Percentiles rank a stretch among this genome's conserved stretches.
Evolutionary conservation across 345 rosid genomes (phyloP).

Genomic region (Ceriops zippeliana): DNA sequence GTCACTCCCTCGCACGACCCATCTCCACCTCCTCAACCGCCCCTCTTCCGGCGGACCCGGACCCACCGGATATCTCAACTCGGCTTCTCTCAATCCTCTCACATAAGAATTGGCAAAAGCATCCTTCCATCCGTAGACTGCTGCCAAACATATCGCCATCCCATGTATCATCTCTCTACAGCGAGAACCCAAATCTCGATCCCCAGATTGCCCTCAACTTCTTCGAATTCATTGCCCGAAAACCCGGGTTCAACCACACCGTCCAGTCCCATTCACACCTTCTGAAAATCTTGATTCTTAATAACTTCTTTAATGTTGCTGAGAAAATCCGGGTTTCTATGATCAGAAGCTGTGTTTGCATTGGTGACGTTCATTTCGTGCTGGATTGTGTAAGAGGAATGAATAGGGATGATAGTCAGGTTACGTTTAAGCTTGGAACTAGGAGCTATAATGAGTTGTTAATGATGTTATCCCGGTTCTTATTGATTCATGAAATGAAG

Average conservation of each 20-base stretch:
- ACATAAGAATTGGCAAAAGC: constrained; percentile 54
- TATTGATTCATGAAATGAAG: constrained; percentile 63
- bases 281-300: constrained; percentile 38
- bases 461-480: constrained; percentile 49
- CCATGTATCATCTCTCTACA: constrained; percentile 44
- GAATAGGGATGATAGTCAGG: constrained; percentile 34
- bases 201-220: constrained; percentile 53
- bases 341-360: constrained; percentile 46
- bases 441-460: constrained; percentile 55
- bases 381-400: constrained; percentile 40
- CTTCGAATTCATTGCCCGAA: constrained; percentile 47
- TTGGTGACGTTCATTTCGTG: constrained; percentile 35
- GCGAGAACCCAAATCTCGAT: constrained; percentile 29
- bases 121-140: constrained; percentile 36
- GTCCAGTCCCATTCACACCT: constrained; percentile 48
- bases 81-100: constrained; percentile 46
- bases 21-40: constrained; percentile 15
- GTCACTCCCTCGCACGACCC: constrained; percentile 9
- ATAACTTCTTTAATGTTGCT: constrained; percentile 29
- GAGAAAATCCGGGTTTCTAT: constrained; percentile 46
- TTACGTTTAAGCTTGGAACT: constrained; percentile 45
- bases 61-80: constrained; percentile 31
- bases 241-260: constrained; percentile 45
- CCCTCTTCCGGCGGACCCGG: constrained; percentile 19
- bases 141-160: constrained; percentile 43